These are phyloP conservation scores for Barbarea vulgaris DNA, from an alignment of 345 rosid genomes.

Conservation along the genomic window DNA sequence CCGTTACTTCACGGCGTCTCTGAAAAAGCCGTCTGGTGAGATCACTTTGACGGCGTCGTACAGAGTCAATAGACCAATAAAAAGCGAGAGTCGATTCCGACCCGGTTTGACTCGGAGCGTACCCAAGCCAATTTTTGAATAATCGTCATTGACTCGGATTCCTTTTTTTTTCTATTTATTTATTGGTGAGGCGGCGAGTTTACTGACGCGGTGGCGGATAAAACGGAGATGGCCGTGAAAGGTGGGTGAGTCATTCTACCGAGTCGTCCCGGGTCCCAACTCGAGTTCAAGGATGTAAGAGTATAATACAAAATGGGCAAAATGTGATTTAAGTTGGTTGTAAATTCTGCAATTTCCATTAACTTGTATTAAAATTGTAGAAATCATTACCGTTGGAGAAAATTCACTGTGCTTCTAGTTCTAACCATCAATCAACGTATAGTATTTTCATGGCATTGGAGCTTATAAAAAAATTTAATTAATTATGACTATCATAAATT, in stretches of 20 bases:
- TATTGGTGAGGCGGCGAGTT: constrained; percentile 22
- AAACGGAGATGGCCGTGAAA: constrained; percentile 57
- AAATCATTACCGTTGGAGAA: constrained; percentile 6
- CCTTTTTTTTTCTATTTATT: constrained; percentile 7
- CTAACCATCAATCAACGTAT: background rate
- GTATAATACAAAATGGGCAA: background rate
- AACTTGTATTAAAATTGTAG: constrained; percentile 1
- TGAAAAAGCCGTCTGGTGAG: constrained; percentile 56
- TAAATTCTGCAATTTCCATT: constrained; percentile 15
- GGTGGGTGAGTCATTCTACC: constrained; percentile 50
- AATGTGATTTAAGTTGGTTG: constrained; percentile 21
- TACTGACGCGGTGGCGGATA: constrained; percentile 21
- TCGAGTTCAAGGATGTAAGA: constrained; percentile 29
- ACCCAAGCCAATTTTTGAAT: background rate
- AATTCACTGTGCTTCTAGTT: background rate
- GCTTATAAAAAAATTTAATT: no score
- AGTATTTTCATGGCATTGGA: background rate
- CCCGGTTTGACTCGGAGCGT: constrained; percentile 46
- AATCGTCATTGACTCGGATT: constrained; percentile 27
- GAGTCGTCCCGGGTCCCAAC: constrained; percentile 64
- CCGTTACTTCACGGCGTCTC: constrained; percentile 69
- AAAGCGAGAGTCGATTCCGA: constrained; percentile 8
- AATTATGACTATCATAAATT: no score
- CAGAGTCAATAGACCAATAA: constrained; percentile 18
- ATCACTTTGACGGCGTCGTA: background rate